Percentiles rank a stretch among this genome's conserved stretches.
These are phyloP conservation scores for Ulmus americana DNA, from an alignment of 331 rosid species.

Conservation along the genomic window DNA sequence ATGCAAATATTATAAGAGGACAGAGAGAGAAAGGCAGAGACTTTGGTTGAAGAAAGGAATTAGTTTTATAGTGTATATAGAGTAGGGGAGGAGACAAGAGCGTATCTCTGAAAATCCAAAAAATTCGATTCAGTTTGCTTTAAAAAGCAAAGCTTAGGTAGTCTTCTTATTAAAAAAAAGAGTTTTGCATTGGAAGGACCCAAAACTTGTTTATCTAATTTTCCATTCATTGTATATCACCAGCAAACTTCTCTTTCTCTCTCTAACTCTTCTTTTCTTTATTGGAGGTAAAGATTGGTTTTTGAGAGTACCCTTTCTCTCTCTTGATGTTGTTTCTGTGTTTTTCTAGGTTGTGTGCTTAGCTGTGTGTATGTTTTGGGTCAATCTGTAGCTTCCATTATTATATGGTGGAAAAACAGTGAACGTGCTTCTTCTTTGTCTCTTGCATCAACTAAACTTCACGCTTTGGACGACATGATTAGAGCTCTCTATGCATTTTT, in stretches of 20 bases:
- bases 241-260: conserved; percentile 12
- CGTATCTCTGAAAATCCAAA: conserved; percentile 78
- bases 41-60: conserved; percentile 17
- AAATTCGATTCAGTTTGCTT: conserved; percentile 65
- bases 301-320: conserved; percentile 23
- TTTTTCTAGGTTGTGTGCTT: conserved; percentile 42
- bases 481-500: conserved; percentile 31
- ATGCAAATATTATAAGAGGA: conserved; percentile 25
- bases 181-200: conserved; percentile 28
- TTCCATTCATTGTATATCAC: conserved; percentile 36
- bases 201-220: conserved; percentile 15
- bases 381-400: conserved; percentile 50
- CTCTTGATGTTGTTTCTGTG: conserved; percentile 9
- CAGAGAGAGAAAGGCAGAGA: conserved; percentile 19
- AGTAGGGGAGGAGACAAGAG: conserved; percentile 54
- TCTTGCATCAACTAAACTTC: conserved; percentile 42
- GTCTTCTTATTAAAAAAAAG: conserved; percentile 15
- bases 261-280: conserved; percentile 19
- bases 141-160: conserved; percentile 32
- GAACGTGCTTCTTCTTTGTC: conserved; percentile 85
- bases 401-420: conserved; percentile 39
- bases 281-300: conserved; percentile 38
- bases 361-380: conserved; percentile 54
- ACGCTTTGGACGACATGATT: conserved; percentile 52
- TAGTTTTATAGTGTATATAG: conserved; percentile 22